Conservation (phyloP, 2,329 filamentous ascomycete genomes). For the Venturia effusa region DNA sequence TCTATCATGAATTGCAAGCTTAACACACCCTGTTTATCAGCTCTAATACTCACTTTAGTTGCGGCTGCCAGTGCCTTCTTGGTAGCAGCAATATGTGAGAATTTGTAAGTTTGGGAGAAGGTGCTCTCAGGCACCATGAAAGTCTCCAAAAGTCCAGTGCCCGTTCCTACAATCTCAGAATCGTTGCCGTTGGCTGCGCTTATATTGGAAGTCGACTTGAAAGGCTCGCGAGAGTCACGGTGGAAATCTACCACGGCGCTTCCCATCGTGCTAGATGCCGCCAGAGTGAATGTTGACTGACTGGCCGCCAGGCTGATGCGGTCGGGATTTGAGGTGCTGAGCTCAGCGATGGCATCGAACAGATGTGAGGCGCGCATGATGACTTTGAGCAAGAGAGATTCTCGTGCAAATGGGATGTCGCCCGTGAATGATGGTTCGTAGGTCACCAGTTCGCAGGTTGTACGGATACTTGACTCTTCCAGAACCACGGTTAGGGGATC, state of each 20-base stretch:
- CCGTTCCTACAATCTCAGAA: not conserved
- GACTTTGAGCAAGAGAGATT: conserved; percentile 75
- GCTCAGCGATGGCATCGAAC: conserved; percentile 60
- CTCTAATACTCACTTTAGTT: conserved; percentile 82
- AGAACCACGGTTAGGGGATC: conserved; percentile 75
- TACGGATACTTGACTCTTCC: conserved; percentile 76
- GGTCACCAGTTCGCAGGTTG: conserved; percentile 80
- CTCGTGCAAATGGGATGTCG: conserved; percentile 79
- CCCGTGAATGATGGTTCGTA: conserved; percentile 49
- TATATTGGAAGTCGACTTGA: conserved; percentile 18
- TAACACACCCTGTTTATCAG: conserved; percentile 80
- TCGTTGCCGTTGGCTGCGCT: not conserved
- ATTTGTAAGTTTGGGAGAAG: conserved; percentile 65
- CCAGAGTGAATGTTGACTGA: conserved; percentile 62
- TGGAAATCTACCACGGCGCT: conserved; percentile 50
- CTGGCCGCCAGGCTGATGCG: conserved; percentile 55
- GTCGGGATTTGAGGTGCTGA: conserved; percentile 57
- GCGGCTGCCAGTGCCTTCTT: conserved; percentile 87
- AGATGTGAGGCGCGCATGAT: conserved; percentile 78
- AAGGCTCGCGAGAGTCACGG: conserved; percentile 27
- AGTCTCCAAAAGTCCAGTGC: conserved; percentile 51
- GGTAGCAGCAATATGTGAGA: conserved; percentile 74
- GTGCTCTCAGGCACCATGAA: conserved; percentile 44
- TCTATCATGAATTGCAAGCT: conserved; percentile 97
- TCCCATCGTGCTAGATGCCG: conserved; percentile 50